Conservation (phyloP, 768 basidiomycete genomes). For the Tephrocybe sp. region DNA sequence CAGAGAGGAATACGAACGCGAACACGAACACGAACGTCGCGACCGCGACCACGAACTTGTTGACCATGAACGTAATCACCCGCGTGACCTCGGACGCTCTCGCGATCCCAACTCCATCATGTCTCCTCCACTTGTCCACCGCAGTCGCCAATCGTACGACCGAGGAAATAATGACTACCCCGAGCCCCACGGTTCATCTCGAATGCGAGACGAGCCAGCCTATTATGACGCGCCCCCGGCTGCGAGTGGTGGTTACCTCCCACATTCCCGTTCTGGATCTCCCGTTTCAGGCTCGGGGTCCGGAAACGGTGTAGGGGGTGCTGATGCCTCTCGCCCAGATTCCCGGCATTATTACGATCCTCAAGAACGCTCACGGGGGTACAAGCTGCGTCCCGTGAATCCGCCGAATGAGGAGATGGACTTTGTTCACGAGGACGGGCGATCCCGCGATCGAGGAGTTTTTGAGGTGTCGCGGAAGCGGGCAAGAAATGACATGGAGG, state of each 20-base stretch:
- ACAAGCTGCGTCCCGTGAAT: slow-evolving; percentile 50
- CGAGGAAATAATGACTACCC: slow-evolving; percentile 28
- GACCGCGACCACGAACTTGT: too few species aligned
- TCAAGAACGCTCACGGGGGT: slow-evolving; percentile 46
- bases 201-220: slow-evolving; percentile 35
- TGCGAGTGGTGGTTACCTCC: slow-evolving; percentile 27
- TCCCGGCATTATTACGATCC: slow-evolving; percentile 49
- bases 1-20: slow-evolving; percentile 50
- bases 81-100: slow-evolving; percentile 26
- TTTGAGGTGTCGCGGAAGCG: slow-evolving; percentile 45
- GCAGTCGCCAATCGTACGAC: slow-evolving; percentile 29
- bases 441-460: slow-evolving; percentile 40
- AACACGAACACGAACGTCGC: slow-evolving; percentile 44
- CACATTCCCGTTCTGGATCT: slow-evolving; percentile 54
- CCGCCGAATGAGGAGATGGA: slow-evolving; percentile 48
- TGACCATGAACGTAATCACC: slow-evolving; percentile 26
- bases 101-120: slow-evolving; percentile 30
- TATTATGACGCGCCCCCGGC: slow-evolving; percentile 29
- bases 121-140: slow-evolving; percentile 41
- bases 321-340: slow-evolving; percentile 52
- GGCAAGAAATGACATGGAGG: slow-evolving; percentile 61
- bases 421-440: slow-evolving; percentile 53
- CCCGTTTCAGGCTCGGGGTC: slow-evolving; percentile 56
- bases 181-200: slow-evolving; percentile 30
- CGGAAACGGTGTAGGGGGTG: slow-evolving; percentile 34